These are phyloP conservation scores for Aspergillus sp. DNA, from an alignment of 2,329 filamentous ascomycete species.

Conservation along the genomic window DNA sequence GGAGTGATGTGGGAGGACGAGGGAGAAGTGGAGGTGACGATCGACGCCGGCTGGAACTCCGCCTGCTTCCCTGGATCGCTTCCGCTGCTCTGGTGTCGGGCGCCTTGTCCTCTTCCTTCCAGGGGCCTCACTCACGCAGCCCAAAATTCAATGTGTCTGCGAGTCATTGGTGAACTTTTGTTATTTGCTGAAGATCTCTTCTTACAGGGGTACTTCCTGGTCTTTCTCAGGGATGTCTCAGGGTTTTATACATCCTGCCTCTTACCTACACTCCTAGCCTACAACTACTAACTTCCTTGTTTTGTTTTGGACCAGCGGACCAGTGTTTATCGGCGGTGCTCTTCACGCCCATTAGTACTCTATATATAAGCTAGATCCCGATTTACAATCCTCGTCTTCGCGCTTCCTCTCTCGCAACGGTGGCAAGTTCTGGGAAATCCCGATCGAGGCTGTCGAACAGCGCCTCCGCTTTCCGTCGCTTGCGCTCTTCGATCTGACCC, in stretches of 20 bases:
- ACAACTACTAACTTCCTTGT: neutral
- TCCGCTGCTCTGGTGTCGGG: slow-evolving; percentile 1
- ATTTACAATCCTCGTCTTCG: slow-evolving; percentile 19
- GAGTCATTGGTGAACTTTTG: neutral
- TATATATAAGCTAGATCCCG: neutral
- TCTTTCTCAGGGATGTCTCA: neutral
- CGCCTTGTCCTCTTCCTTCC: neutral
- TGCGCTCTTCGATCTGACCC: slow-evolving; percentile 18
- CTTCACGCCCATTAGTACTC: neutral
- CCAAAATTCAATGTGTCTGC: neutral
- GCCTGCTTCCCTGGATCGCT: slow-evolving; percentile 11
- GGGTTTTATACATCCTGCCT: neutral
- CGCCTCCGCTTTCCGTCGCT: slow-evolving; percentile 20
- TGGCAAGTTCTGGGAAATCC: slow-evolving; percentile 25
- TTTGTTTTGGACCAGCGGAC: neutral
- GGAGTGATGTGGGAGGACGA: slow-evolving; percentile 3
- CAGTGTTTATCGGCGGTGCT: neutral
- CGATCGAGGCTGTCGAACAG: slow-evolving; percentile 19
- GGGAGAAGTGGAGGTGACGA: slow-evolving; percentile 13
- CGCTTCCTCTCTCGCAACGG: slow-evolving; percentile 22
- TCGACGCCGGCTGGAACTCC: slow-evolving; percentile 14
- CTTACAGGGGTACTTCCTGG: neutral
- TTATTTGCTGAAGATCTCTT: neutral
- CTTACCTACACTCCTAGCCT: neutral
- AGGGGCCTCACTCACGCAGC: neutral